phyloP scores from a whole-genome alignment of 208 protist genomes.

The Endotrypanum monterogeii region DNA sequence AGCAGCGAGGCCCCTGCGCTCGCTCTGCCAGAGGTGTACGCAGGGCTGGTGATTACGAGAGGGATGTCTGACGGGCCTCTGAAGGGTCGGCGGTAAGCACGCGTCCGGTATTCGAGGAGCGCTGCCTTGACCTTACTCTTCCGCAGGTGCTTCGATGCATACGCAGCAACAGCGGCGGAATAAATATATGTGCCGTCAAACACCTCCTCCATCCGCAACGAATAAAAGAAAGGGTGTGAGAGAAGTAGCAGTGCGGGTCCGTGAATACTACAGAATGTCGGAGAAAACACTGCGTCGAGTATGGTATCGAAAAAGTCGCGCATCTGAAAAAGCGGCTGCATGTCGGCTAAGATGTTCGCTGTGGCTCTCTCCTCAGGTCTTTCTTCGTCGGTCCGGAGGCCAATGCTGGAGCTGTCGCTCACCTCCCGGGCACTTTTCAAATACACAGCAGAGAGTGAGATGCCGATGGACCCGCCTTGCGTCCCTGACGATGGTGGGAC shows the following conservation, averaged over 20 bases:
- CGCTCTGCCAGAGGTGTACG: conserved; percentile 29
- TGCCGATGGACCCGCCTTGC: conserved; percentile 40
- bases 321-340: conserved; percentile 66
- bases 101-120: conserved; percentile 51
- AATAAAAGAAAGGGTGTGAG: conserved; percentile 71
- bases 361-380: conserved; percentile 4
- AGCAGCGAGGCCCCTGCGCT: conserved; percentile 35
- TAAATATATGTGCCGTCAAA: conserved; percentile 70
- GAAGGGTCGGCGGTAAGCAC: conserved; percentile 35
- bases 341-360: conserved; percentile 52
- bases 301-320: conserved; percentile 69
- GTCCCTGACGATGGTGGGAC: conserved; percentile 29
- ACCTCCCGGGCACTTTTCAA: conserved; percentile 34
- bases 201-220: conserved; percentile 41
- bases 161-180: conserved; percentile 40
- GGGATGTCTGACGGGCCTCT: conserved; percentile 29
- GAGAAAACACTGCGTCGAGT: conserved; percentile 50
- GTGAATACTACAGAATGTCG: conserved; percentile 46
- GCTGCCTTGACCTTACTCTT: conserved; percentile 52
- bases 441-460: conserved; percentile 61
- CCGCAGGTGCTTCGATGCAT: conserved; percentile 39
- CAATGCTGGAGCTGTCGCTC: conserved; percentile 30
- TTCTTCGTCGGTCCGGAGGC: conserved; percentile 16
- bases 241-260: conserved; percentile 40
- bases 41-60: conserved; percentile 53